A percentile compares a stretch with the other conserved stretches of the same genome.
These are phyloP conservation scores for Centrapalus pauciflorus DNA, from an alignment of 129 eudicot genomes.

Conservation along the genomic window DNA sequence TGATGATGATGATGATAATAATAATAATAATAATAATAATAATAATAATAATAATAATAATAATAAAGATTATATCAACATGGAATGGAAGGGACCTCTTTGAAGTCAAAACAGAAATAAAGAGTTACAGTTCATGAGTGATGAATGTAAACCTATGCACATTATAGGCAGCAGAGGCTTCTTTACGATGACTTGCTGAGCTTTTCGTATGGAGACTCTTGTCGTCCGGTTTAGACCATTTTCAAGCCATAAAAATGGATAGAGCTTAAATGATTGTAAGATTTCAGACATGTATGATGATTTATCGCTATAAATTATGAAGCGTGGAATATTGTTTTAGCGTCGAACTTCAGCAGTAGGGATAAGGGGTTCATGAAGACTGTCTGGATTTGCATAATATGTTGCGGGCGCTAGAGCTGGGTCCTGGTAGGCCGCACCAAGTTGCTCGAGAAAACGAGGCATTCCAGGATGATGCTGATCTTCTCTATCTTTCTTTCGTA, in stretches of 20 bases:
- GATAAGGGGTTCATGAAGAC: conserved; percentile 30
- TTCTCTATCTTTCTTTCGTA: conserved; percentile 54
- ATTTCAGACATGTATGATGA: not conserved
- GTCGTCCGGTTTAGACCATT: not conserved
- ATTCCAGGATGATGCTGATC: conserved; percentile 37
- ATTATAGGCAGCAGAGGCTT: not conserved
- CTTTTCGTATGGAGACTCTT: not conserved
- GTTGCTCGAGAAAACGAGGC: conserved; percentile 31
- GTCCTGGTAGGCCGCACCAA: conserved; percentile 43
- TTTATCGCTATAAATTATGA: not conserved
- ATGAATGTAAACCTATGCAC: conserved; percentile 5
- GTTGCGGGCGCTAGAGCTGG: conserved; percentile 44
- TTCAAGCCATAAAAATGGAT: not conserved
- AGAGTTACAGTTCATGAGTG: not conserved
- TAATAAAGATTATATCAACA: too few relatives aligned
- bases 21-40: too few relatives aligned
- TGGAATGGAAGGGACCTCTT: too few relatives aligned
- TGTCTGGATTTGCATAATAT: conserved; percentile 15
- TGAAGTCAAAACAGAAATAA: not conserved
- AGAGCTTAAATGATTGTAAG: not conserved
- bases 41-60: too few relatives aligned
- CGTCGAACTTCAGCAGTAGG: conserved; percentile 24
- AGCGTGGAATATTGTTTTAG: not conserved
- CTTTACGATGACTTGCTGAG: not conserved
- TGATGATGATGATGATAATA: too few relatives aligned